Evolutionary conservation across 371 early-diverging fungal genomes (phyloP).

Genomic region (Mucor plumbeus): DNA sequence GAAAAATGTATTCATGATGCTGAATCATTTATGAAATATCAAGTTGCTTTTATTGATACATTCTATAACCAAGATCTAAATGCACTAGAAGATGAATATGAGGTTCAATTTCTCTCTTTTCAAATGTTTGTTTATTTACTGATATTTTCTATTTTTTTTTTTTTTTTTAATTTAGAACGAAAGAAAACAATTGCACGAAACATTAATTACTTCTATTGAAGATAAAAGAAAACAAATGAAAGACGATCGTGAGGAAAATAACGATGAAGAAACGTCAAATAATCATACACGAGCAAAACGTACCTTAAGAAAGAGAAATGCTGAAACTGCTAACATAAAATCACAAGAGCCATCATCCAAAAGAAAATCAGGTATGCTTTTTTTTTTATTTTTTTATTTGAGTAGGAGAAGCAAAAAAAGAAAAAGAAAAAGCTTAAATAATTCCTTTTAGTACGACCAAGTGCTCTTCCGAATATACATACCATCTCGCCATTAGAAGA

Average conservation of each 20-base stretch:
- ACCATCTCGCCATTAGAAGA: slow-evolving; percentile 24
- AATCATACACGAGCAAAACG: slow-evolving; percentile 13
- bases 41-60: slow-evolving; percentile 38
- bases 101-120: slow-evolving; percentile 25
- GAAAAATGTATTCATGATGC: slow-evolving; percentile 43
- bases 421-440: background rate
- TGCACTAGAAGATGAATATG: slow-evolving; percentile 49
- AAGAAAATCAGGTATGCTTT: slow-evolving; percentile 19
- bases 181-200: slow-evolving; percentile 14
- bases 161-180: slow-evolving; percentile 3
- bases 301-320: slow-evolving; percentile 27
- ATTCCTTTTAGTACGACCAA: slow-evolving; percentile 18
- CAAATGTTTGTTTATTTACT: background rate
- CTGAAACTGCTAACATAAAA: background rate
- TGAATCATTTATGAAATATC: slow-evolving; percentile 40
- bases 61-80: slow-evolving; percentile 36
- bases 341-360: slow-evolving; percentile 20
- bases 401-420: background rate
- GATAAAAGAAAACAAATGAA: slow-evolving; percentile 41
- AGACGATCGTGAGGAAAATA: slow-evolving; percentile 37
- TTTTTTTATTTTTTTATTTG: background rate
- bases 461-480: slow-evolving; percentile 28
- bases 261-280: slow-evolving; percentile 12
- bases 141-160: background rate
- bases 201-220: slow-evolving; percentile 40